Conservation (phyloP, 257 asterid species). For the Solanum verrucosum region DNA sequence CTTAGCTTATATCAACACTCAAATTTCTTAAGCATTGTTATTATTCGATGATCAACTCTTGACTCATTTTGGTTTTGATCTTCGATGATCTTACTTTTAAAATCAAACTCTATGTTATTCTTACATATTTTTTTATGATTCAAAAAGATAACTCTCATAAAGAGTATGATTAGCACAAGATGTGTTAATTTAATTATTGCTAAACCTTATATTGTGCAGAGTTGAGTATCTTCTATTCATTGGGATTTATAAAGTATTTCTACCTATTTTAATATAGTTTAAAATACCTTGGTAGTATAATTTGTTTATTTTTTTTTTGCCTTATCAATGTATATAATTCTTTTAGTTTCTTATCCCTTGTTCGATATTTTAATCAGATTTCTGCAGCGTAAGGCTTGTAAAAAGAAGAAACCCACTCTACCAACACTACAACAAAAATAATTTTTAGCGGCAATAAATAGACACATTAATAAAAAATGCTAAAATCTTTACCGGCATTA, state of each 20-base stretch:
- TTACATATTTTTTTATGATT: no score
- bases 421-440: no score
- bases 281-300: neutral
- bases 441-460: no score
- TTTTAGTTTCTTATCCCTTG: neutral
- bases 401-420: neutral
- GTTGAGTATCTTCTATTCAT: no score
- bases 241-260: no score
- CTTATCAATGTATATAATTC: neutral
- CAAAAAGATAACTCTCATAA: neutral
- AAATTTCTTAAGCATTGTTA: neutral
- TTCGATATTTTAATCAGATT: neutral
- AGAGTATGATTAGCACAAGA: neutral
- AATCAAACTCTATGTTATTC: no score
- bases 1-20: neutral
- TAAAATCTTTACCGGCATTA: no score
- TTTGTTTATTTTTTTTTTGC: neutral
- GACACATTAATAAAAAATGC: no score
- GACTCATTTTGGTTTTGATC: neutral
- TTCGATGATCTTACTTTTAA: no score
- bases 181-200: neutral
- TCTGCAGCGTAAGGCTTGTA: fast-evolving
- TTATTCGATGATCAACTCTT: neutral
- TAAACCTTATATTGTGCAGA: no score
- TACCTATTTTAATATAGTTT: neutral